phyloP scores from a whole-genome alignment of 108 stramenopile species.

The Seminavis robusta region DNA sequence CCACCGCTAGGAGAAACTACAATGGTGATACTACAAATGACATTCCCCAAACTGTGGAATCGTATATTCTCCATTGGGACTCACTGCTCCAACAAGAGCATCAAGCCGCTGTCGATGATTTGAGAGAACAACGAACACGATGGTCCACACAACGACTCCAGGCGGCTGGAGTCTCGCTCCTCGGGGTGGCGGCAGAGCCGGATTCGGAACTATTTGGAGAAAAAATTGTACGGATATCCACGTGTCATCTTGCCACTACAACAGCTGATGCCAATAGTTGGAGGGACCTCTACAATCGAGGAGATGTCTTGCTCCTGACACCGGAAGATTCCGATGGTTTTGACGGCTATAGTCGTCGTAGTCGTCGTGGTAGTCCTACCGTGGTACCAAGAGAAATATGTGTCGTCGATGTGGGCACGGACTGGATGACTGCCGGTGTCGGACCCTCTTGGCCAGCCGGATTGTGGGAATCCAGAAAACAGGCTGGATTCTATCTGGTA shows the following conservation, averaged over 20 bases:
- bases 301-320: slow-evolving; percentile 55
- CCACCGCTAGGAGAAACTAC: too few species aligned
- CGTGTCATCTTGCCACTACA: not conserved
- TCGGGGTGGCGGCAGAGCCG: slow-evolving; percentile 44
- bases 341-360: too few species aligned
- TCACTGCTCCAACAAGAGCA: slow-evolving; percentile 37
- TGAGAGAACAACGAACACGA: slow-evolving; percentile 25
- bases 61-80: slow-evolving; percentile 52
- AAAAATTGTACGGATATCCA: slow-evolving; percentile 52
- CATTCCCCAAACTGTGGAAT: too few species aligned
- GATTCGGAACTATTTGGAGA: slow-evolving; percentile 70
- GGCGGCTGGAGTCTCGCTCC: slow-evolving; percentile 40
- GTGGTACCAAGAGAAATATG: slow-evolving; percentile 38
- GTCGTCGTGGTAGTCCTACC: not conserved
- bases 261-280: not conserved
- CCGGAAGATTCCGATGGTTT: slow-evolving; percentile 19
- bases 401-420: slow-evolving; percentile 54
- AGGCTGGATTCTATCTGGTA: slow-evolving; percentile 33
- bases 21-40: too few species aligned
- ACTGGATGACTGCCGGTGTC: slow-evolving; percentile 46
- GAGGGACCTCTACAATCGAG: slow-evolving; percentile 42
- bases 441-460: slow-evolving; percentile 58
- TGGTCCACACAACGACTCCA: slow-evolving; percentile 44
- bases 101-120: slow-evolving; percentile 19
- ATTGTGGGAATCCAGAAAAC: slow-evolving; percentile 61